phyloP scores from a whole-genome alignment of 768 basidiomycete species.

The Gloeopeniophorella convolvens region DNA sequence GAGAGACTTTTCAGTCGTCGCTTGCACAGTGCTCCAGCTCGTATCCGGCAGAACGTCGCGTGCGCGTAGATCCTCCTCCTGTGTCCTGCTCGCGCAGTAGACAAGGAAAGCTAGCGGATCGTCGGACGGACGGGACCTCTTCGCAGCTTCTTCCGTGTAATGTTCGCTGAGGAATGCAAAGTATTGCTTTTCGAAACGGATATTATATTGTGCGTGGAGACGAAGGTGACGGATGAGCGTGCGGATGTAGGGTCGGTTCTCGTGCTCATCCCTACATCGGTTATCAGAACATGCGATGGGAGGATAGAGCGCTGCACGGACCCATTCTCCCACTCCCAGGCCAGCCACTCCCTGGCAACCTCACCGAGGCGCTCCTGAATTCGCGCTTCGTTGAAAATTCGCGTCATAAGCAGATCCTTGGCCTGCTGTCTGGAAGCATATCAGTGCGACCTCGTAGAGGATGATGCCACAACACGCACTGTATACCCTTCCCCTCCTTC shows the following conservation, averaged over 20 bases:
- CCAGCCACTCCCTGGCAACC: slow-evolving; percentile 15
- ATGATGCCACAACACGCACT: slow-evolving; percentile 1
- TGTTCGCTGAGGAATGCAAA: slow-evolving; percentile 44
- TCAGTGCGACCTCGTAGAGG: not conserved
- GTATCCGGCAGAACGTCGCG: slow-evolving; percentile 43
- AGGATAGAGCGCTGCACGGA: slow-evolving; percentile 6
- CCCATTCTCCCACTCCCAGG: slow-evolving; percentile 15
- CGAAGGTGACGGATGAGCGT: slow-evolving; percentile 52
- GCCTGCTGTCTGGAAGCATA: slow-evolving; percentile 11
- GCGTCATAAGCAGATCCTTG: slow-evolving; percentile 1
- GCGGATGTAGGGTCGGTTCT: slow-evolving; percentile 37
- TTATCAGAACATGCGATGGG: not conserved
- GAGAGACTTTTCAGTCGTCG: slow-evolving; percentile 48
- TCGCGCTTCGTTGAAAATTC: slow-evolving; percentile 8
- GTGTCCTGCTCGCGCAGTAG: slow-evolving; percentile 38
- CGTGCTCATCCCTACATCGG: slow-evolving; percentile 31
- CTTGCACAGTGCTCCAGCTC: slow-evolving; percentile 44
- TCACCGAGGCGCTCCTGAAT: not conserved
- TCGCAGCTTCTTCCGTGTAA: slow-evolving; percentile 46
- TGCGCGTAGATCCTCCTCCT: slow-evolving; percentile 53
- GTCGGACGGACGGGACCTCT: slow-evolving; percentile 32
- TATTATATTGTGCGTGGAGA: slow-evolving; percentile 48
- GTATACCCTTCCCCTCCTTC: slow-evolving; percentile 35
- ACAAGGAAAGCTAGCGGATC: slow-evolving; percentile 49
- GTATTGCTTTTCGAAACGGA: slow-evolving; percentile 52